Percentiles rank a stretch among this genome's conserved stretches.
These are phyloP conservation scores for Phytopythium cucurbitacearum DNA, from an alignment of 352 stramenopile genomes.

Conservation along the genomic window DNA sequence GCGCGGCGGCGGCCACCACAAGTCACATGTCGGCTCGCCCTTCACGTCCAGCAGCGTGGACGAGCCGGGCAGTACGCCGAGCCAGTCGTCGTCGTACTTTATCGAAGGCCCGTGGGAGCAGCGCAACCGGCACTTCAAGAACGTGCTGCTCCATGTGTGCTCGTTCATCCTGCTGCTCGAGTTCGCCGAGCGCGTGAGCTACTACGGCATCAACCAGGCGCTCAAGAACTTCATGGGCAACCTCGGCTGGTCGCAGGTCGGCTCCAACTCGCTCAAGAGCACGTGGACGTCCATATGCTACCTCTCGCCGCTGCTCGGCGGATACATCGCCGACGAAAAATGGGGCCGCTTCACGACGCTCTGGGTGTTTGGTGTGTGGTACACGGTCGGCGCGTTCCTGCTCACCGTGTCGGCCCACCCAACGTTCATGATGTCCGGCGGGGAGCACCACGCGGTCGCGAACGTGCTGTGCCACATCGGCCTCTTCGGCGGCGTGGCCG, in stretches of 20 bases:
- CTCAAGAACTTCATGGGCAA: slow-evolving; percentile 87
- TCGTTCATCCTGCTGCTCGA: slow-evolving; percentile 87
- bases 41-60: slow-evolving; percentile 31
- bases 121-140: slow-evolving; percentile 73
- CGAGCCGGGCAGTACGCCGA: slow-evolving; percentile 35
- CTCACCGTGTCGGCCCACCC: slow-evolving; percentile 67
- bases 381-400: slow-evolving; percentile 66
- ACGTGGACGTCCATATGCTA: slow-evolving; percentile 89
- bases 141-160: slow-evolving; percentile 80
- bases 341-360: slow-evolving; percentile 84
- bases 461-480: slow-evolving; percentile 73
- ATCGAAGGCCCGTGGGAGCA: slow-evolving; percentile 78
- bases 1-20: slow-evolving; percentile 23
- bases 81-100: slow-evolving; percentile 61
- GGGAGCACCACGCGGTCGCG: slow-evolving; percentile 40
- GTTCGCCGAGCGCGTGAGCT: slow-evolving; percentile 79
- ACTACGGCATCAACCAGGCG: slow-evolving; percentile 87
- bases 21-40: slow-evolving; percentile 36
- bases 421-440: slow-evolving; percentile 30
- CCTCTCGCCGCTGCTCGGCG: slow-evolving; percentile 71
- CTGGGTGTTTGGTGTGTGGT: slow-evolving; percentile 78
- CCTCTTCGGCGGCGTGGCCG: slow-evolving; percentile 66
- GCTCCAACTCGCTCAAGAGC: slow-evolving; percentile 85
- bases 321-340: slow-evolving; percentile 85
- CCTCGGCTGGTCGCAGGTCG: slow-evolving; percentile 69